Percentiles rank a stretch among this genome's conserved stretches.
phyloP scores from a whole-genome alignment of 2,329 filamentous ascomycete genomes.

The Ilyonectria mors-panacis region DNA sequence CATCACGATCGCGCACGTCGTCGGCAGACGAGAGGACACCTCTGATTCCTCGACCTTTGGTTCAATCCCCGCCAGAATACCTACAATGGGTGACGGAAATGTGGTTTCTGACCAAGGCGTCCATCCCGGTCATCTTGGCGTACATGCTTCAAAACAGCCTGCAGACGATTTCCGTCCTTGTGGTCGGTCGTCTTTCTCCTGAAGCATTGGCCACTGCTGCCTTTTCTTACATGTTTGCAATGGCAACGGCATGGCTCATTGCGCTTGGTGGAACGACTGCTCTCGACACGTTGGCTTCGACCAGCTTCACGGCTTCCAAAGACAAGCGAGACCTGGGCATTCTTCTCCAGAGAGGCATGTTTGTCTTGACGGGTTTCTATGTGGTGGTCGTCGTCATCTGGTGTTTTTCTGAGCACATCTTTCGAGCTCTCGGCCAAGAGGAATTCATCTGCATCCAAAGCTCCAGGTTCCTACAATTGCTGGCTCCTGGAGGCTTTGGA shows the following conservation, averaged over 20 bases:
- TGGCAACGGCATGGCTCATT: slow-evolving; percentile 90
- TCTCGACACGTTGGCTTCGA: slow-evolving; percentile 87
- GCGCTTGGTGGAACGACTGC: slow-evolving; percentile 89
- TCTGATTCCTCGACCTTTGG: slow-evolving; percentile 22
- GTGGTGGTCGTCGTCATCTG: slow-evolving; percentile 80
- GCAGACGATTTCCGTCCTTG: slow-evolving; percentile 85
- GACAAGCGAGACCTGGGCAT: slow-evolving; percentile 85
- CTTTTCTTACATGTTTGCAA: slow-evolving; percentile 95
- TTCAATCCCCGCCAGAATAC: background rate
- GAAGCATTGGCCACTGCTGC: slow-evolving; percentile 86
- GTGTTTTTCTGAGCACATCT: slow-evolving; percentile 81
- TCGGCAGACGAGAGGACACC: slow-evolving; percentile 40
- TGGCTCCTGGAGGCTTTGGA: slow-evolving; percentile 86
- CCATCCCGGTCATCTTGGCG: slow-evolving; percentile 84
- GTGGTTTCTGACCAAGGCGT: slow-evolving; percentile 73
- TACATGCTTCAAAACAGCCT: slow-evolving; percentile 90
- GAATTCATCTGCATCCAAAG: slow-evolving; percentile 82
- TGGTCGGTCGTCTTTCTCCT: slow-evolving; percentile 84
- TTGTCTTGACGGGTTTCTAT: slow-evolving; percentile 82
- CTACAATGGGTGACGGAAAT: slow-evolving; percentile 45
- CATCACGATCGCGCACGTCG: background rate
- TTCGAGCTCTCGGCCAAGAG: slow-evolving; percentile 82
- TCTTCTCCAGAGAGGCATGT: slow-evolving; percentile 81
- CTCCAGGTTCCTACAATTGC: slow-evolving; percentile 78
- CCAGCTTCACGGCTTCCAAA: slow-evolving; percentile 84